Evolutionary conservation across 2,329 filamentous ascomycete genomes (phyloP), one percentile per base, ranked within the genome.

Genomic region (Trichoderma gracile): DNA sequence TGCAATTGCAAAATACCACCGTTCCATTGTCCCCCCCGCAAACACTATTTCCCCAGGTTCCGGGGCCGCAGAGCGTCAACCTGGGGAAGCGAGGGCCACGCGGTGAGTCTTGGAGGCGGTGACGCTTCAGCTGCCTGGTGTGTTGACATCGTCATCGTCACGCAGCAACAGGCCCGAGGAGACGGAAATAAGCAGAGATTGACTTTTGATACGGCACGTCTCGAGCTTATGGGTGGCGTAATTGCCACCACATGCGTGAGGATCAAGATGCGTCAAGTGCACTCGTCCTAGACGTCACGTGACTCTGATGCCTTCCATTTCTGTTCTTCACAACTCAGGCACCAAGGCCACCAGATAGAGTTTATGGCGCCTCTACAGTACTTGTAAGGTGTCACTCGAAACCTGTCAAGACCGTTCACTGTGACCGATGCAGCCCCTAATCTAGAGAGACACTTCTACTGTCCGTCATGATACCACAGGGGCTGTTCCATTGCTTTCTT

Each of bases 11-110:
- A 23, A 52, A 52, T 60, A 52, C 57, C 57, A 60, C 57, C 25
- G 53, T 46, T 42, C 46, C 23, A 30, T 43, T 2, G 30, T 2
- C 19, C 46, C 58, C 58, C 56, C 58, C 47, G 49, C 58, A 61
- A 61, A 61, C 23, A 25, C 58, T 61, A 61, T 38, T 61, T 53
- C 58, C 58, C 58, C 58, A 54, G 58, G 23, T 15, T 52, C 54
- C 40, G 40, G 49, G 58, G 49, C 25, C 47, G 25, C 25, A 47
- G 49, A 53, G 58, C 33, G 27, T 2, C 19, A 54, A 33, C 47
- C 58, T 46, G 58, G 58, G 49, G 58, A 61, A 61, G 47, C 40
- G 40, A 53, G 43, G 21, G 17, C 49, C 17, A 54, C 14, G 38
- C n/a, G 23, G 33, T 46, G 49, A 61, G 40, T 45, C 58, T 40